Evolutionary conservation across 1,139 yeast genomes (phyloP), one percentile per base, ranked within the genome.

Genomic region (Taiozyma sp.): DNA sequence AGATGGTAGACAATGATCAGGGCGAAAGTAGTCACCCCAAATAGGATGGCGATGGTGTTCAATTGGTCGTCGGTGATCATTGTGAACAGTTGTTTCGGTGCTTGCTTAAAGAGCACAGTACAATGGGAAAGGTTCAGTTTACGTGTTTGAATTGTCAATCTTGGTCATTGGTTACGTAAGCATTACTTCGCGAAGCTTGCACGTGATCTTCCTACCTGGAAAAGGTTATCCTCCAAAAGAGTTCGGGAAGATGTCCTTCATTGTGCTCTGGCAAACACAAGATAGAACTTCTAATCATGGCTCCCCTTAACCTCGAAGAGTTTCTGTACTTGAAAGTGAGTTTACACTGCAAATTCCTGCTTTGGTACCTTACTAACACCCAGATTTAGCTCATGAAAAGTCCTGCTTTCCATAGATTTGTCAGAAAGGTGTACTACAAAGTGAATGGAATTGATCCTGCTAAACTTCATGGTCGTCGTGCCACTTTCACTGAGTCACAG

Each of bases 21-120:
- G 4, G 82, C 75, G 66, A 90, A 79, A 51, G 96, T 83, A 13
- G 81, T 70, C 53, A 89, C 68, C 8, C 97, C 97, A 62, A 87
- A 84, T n/a, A 82, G 70, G 50, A 88, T 76, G 50, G 90, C 95
- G 49, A 89, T 74, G 47, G 80, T 73, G 67, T 90, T 83, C 66
- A 91, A 79, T 69, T 90, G 93, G 53, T 75, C 74, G 74, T 90
- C 97, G 24, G 87, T 76, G 63, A 91, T 91, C 97, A 90, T 91
- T 43, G 38, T 12, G 41, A 38, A 19, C 14, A 10, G 27, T 38
- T 12, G 24, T 19, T 38, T 13, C 6, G 38, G 13, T 38, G 24
- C 4, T 38, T 16, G 9, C 6, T 10, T 30, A 13, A 13, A 6
- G n/a, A 13, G 13, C 5, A 9, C n/a, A 12, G 14, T 6, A 13